Evolutionary conservation across 345 rosid species (phyloP), one percentile per base, ranked within the genome.

Genomic region (Eucalyptus tenuipes): DNA sequence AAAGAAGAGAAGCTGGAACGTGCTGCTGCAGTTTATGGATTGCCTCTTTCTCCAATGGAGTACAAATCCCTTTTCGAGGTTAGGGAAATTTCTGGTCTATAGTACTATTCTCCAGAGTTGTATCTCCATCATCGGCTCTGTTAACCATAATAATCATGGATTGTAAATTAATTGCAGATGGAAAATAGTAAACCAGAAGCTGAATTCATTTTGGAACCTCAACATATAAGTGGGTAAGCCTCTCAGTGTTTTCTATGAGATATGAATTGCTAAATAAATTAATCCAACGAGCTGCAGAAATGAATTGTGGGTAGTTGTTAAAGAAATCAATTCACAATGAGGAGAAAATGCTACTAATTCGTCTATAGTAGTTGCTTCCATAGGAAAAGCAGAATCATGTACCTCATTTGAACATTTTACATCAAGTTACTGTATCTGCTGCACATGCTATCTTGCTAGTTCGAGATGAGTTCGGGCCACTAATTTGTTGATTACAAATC

Each of bases 51-150:
- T 25, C 92, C 98, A 5, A 88, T 91, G 94, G 99, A 97, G 90
- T 97, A 96, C 88, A 91, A 87, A 88, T 88, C 90, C 47, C 96
- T 93, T 92, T 97, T 97, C 86, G 98, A 96, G 99, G 99, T 96
- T 16, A 31, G 87, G 89, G 49, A 82, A 66, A 66, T 48, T 88
- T 88, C 82, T 61, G 79, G 27, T 84, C 42, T 48, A 57, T 17
- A 37, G 25, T 81, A 25, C 37, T 33, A 10, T 37, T 44, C 84
- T 40, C 29, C 9, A 40, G 47, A 37, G 84, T 11, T 2, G 27
- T 75, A 75, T 20, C 84, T 37, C 84, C 47, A 10, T 75, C 47
- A 40, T 40, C 5, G 0, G 29, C 16, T 75, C 84, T 75, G 47
- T 75, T 75, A 40, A 75, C 84, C 47, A 75, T 75, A 89, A 45